Base-by-base conservation (phyloP, 495 filamentous ascomycete genomes). In the Cetradonia linearis region DNA sequence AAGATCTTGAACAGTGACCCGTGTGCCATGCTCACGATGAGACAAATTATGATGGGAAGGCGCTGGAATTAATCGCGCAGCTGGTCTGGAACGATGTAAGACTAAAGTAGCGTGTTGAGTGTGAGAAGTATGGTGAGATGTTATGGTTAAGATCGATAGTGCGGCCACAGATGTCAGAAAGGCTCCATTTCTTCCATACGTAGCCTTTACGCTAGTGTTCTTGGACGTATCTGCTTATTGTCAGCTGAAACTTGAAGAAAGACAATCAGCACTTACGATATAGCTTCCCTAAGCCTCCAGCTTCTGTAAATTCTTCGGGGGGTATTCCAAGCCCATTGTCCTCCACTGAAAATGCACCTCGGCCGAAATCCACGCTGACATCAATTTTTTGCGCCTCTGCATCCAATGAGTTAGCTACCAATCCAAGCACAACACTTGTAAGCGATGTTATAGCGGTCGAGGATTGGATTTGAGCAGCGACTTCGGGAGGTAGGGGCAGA, bases 331-430 rank as follows among this genome's bases (percentile, higher is more conserved):
- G 52, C 2, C 93, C 93, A 74, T 97, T 81, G 69, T 98, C 93
- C 70, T 96, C 90, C 18, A 97, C 82, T 0, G 82, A 78, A 70
- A 91, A 95, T 58, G 81, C 81, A 14, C 92, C 92, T 18, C 87
- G 83, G 36, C 70, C 66, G 62, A 88, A 88, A 70, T 97, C 87
- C 18, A 95, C 77, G 18, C 76, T 81, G 62, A 95, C 74, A 33
- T 79, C 81, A 53, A 96, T 72, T 59, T 81, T 88, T 40, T 75
- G 82, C 20, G 92, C 84, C 25, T 75, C 72, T 23, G 91, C 88
- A 74, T 98, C 93, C 25, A 98, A 77, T 1, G 89, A 81, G 71
- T 98, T 98, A 66, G 88, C 82, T 9, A 92, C 63, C n/a, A 98
- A 75, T 55, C 88, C 86, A 56, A 81, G 71, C 42, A 90, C 74